Conservation (phyloP, 2,329 filamentous ascomycete genomes). For the Fusarium ramigenum region DNA sequence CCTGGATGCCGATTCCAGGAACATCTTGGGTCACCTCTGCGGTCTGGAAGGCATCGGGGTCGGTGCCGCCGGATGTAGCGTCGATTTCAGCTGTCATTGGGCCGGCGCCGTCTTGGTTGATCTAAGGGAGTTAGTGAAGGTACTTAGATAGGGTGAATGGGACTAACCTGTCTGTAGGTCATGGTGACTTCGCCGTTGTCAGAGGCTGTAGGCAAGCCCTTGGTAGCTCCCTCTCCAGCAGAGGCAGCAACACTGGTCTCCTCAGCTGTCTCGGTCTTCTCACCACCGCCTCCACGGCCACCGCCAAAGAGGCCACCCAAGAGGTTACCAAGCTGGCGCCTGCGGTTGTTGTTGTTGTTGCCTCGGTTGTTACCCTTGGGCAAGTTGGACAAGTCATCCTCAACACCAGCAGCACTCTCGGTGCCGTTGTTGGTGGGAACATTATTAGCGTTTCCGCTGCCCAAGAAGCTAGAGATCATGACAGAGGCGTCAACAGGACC, state of each 20-base stretch:
- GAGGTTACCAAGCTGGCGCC: slow-evolving; percentile 42
- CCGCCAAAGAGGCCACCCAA: slow-evolving; percentile 40
- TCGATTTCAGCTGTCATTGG: slow-evolving; percentile 70
- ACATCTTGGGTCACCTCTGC: slow-evolving; percentile 69
- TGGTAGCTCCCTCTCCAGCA: slow-evolving; percentile 61
- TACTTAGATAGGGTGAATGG: rapidly evolving
- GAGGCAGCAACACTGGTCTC: slow-evolving; percentile 60
- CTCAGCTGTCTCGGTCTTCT: slow-evolving; percentile 49
- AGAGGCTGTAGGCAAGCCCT: slow-evolving; percentile 67
- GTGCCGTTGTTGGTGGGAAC: slow-evolving; percentile 11
- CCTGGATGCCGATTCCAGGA: slow-evolving; percentile 64
- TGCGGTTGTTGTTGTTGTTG: slow-evolving; percentile 7
- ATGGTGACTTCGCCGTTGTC: slow-evolving; percentile 70
- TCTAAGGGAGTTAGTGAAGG: slow-evolving; percentile 48
- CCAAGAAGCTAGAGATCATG: slow-evolving; percentile 71
- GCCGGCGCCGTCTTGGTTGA: slow-evolving; percentile 77
- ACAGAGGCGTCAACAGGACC: slow-evolving; percentile 66
- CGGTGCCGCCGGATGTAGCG: slow-evolving; percentile 69
- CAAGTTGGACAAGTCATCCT: slow-evolving; percentile 52
- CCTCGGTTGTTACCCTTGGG: slow-evolving; percentile 6
- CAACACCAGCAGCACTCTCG: slow-evolving; percentile 49
- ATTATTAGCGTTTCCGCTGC: slow-evolving; percentile 18
- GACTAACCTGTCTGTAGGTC: slow-evolving; percentile 63
- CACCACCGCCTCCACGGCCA: slow-evolving; percentile 28
- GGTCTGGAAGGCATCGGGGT: slow-evolving; percentile 66